Evolutionary conservation across 192 early-diverging fungal species (phyloP).

Genomic region (Backusella parvicylindrica): DNA sequence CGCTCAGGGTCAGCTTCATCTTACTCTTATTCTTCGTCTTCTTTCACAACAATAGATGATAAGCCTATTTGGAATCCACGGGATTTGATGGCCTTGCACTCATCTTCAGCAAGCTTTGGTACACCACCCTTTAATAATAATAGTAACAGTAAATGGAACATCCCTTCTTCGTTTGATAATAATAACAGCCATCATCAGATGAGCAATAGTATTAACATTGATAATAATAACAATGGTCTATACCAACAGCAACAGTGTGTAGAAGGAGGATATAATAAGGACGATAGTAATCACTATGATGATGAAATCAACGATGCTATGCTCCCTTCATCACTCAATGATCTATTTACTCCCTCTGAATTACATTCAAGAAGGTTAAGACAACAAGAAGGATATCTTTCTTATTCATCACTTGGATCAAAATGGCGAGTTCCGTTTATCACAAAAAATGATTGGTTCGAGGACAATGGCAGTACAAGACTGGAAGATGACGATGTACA

Average conservation of each 20-base stretch:
- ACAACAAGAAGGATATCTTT: slow-evolving; percentile 8
- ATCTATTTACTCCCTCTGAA: slow-evolving; percentile 51
- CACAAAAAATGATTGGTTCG: background rate
- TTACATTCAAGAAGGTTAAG: slow-evolving; percentile 15
- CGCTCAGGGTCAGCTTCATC: background rate
- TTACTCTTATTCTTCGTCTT: no score
- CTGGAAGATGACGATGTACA: slow-evolving; percentile 12
- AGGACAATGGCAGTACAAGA: background rate
- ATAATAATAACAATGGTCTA: background rate
- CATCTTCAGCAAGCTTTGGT: background rate
- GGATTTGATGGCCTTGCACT: background rate
- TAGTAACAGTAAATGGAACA: background rate
- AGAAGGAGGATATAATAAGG: background rate
- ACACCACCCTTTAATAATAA: background rate
- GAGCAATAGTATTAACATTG: background rate
- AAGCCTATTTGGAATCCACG: background rate
- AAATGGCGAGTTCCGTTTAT: background rate
- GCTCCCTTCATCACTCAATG: slow-evolving; percentile 52
- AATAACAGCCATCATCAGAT: background rate
- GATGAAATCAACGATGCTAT: slow-evolving; percentile 31
- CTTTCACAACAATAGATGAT: background rate
- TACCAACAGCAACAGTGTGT: background rate
- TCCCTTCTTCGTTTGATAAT: background rate
- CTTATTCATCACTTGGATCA: background rate
- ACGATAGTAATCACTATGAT: background rate